phyloP scores from a whole-genome alignment of 2,329 filamentous ascomycete species.

The Coleophoma crateriformis region DNA sequence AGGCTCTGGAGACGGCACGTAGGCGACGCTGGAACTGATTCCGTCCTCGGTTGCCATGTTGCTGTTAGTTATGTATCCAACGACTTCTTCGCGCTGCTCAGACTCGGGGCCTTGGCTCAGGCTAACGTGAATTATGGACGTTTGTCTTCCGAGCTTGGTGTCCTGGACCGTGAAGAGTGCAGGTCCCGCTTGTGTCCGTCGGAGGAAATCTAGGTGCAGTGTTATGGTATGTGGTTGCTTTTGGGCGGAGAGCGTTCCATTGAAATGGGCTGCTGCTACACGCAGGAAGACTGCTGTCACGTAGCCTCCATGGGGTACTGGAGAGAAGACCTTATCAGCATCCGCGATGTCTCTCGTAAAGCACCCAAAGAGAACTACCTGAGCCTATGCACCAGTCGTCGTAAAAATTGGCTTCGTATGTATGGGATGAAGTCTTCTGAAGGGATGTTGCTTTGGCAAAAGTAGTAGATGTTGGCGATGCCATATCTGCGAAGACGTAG shows the following conservation, averaged over 20 bases:
- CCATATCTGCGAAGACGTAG: no score
- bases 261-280: constrained; percentile 54
- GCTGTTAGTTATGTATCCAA: constrained; percentile 59
- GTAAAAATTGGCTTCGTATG: constrained; percentile 49
- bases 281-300: constrained; percentile 58
- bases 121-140: constrained; percentile 57
- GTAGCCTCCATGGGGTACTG: constrained; percentile 68
- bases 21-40: constrained; percentile 47
- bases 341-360: constrained; percentile 1
- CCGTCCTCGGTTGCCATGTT: constrained; percentile 56
- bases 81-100: constrained; percentile 51
- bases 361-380: constrained; percentile 33
- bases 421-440: constrained; percentile 44
- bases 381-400: constrained; percentile 61
- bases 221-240: constrained; percentile 59
- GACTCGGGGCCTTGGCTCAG: constrained; percentile 36
- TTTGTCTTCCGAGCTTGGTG: constrained; percentile 58
- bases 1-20: constrained; percentile 35
- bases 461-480: constrained; percentile 7
- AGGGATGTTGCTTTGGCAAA: constrained; percentile 44
- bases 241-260: constrained; percentile 47
- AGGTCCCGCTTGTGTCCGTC: constrained; percentile 53
- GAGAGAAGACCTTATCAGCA: not conserved
- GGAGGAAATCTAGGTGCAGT: constrained; percentile 60
- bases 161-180: constrained; percentile 54